Conservation (phyloP, 352 stramenopile genomes). For the Phytopythium vexans region DNA sequence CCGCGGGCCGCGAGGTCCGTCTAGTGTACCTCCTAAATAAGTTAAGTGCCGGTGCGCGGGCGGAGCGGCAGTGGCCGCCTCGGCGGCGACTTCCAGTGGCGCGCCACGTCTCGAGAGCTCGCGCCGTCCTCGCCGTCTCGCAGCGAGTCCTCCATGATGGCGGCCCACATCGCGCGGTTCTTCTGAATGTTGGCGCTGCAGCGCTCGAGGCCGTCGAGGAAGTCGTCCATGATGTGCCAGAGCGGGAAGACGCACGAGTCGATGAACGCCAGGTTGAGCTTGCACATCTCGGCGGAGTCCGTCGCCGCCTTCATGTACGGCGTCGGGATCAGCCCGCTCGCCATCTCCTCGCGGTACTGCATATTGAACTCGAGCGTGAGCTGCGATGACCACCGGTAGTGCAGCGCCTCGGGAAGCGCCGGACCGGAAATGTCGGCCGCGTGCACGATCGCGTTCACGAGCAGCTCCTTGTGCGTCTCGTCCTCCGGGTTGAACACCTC, state of each 20-base stretch:
- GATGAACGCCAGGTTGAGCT: constrained; percentile 81
- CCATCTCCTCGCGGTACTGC: constrained; percentile 72
- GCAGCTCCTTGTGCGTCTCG: constrained; percentile 54
- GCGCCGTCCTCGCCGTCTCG: too few species aligned
- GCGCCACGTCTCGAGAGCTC: too few species aligned
- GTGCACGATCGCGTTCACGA: constrained; percentile 78
- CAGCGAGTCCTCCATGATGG: constrained; percentile 20
- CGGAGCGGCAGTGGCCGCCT: too few species aligned
- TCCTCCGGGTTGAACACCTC: constrained; percentile 52
- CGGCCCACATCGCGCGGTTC: constrained; percentile 64
- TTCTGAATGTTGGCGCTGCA: constrained; percentile 66
- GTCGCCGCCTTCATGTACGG: constrained; percentile 78
- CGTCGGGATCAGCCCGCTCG: constrained; percentile 50
- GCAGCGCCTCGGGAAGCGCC: constrained; percentile 43
- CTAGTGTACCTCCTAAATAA: too few species aligned
- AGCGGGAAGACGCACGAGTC: constrained; percentile 83
- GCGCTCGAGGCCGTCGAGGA: constrained; percentile 55
- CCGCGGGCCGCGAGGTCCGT: too few species aligned
- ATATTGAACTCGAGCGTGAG: constrained; percentile 81
- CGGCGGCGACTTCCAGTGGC: too few species aligned
- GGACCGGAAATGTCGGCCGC: constrained; percentile 78
- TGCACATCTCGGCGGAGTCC: constrained; percentile 54
- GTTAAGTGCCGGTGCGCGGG: too few species aligned
- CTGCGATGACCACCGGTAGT: constrained; percentile 61
- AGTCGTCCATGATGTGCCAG: constrained; percentile 64